Conservation (phyloP, 2,329 filamentous ascomycete species). For the Colletotrichum zoysiae region DNA sequence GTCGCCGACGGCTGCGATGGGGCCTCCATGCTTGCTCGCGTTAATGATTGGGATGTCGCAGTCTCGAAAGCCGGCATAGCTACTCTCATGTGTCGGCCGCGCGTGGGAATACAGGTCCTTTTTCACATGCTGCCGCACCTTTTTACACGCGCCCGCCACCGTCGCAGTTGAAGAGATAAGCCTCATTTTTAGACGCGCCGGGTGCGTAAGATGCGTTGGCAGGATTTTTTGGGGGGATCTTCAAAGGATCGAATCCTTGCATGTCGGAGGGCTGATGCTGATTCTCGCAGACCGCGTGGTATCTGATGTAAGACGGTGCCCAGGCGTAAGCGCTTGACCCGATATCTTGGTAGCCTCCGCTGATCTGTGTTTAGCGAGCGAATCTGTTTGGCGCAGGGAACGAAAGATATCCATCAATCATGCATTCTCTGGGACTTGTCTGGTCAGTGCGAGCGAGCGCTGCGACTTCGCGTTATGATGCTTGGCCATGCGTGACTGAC, state of each 20-base stretch:
- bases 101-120: conserved; percentile 2
- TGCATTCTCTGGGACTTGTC: not conserved
- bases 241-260: not conserved
- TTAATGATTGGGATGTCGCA: not conserved
- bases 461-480: not conserved
- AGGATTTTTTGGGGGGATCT: not conserved
- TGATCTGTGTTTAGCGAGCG: not conserved
- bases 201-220: conserved; percentile 23
- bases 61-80: not conserved
- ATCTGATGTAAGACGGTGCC: conserved; percentile 39
- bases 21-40: conserved; percentile 19
- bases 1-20: not conserved
- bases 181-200: not conserved
- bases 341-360: not conserved
- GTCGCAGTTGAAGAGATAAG: not conserved
- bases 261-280: not conserved
- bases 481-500: not conserved
- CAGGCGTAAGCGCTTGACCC: conserved; percentile 34
- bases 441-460: not conserved
- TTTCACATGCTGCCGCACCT: conserved; percentile 8
- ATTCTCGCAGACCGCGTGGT: not conserved
- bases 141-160: not conserved
- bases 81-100: not conserved
- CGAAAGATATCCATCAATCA: not conserved
- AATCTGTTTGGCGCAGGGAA: conserved; percentile 1